Conservation (phyloP, 2,329 filamentous ascomycete species). For the Akanthomyces dipterigenus region DNA sequence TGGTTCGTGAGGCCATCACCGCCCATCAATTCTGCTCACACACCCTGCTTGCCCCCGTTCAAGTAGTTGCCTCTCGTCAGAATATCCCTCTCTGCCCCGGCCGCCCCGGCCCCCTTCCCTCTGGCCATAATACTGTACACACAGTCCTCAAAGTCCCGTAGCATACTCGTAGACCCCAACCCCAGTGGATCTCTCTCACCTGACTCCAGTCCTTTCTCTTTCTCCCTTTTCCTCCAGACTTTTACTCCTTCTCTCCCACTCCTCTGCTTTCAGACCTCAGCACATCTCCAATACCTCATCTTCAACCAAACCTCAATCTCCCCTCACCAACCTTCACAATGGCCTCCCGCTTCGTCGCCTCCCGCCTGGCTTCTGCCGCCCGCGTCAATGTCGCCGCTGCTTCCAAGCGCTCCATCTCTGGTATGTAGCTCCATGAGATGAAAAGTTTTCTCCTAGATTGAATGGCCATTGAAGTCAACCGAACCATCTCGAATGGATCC, state of each 20-base stretch:
- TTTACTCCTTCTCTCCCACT: constrained; percentile 23
- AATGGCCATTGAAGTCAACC: not conserved
- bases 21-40: constrained; percentile 8
- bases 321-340: constrained; percentile 59
- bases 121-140: constrained; percentile 6
- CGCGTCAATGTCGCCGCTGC: constrained; percentile 66
- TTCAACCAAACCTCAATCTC: constrained; percentile 32
- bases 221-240: constrained; percentile 23
- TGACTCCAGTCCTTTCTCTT: constrained; percentile 18
- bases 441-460: constrained; percentile 22
- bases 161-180: constrained; percentile 11
- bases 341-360: constrained; percentile 72
- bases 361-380: constrained; percentile 71
- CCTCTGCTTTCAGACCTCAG: constrained; percentile 18
- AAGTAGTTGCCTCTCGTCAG: constrained; percentile 3
- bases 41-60: constrained; percentile 11
- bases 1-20: constrained; percentile 13
- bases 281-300: constrained; percentile 14
- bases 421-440: constrained; percentile 41
- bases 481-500: constrained; percentile 8
- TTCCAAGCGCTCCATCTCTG: constrained; percentile 71
- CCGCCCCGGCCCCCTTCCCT: constrained; percentile 6
- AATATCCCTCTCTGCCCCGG: constrained; percentile 12
- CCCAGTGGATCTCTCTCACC: constrained; percentile 16
- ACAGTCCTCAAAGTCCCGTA: constrained; percentile 2